phyloP scores from a whole-genome alignment of 2,329 filamentous ascomycete genomes.

The Cercospora zeae-maydis region DNA sequence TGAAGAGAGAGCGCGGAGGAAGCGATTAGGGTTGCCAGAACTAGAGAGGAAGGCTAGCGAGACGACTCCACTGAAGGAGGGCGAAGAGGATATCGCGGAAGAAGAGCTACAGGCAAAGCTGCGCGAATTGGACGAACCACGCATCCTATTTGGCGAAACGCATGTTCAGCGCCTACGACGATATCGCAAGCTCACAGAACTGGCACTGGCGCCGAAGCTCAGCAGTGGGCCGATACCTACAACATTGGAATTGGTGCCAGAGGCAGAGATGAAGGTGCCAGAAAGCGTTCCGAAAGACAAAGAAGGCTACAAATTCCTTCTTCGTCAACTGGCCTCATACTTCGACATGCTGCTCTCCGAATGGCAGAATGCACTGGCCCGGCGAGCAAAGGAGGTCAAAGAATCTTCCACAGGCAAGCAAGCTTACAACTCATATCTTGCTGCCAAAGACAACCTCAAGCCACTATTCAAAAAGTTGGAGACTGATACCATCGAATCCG shows the following conservation, averaged over 20 bases:
- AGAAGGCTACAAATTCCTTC: constrained; percentile 67
- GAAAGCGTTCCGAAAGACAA: constrained; percentile 59
- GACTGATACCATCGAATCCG: constrained; percentile 70
- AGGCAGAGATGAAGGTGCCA: constrained; percentile 83
- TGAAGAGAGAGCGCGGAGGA: constrained; percentile 69
- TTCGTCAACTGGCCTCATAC: constrained; percentile 86
- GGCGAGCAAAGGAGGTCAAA: constrained; percentile 55
- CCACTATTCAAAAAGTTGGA: constrained; percentile 90
- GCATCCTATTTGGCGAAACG: constrained; percentile 74
- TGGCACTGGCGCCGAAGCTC: constrained; percentile 42
- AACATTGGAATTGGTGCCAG: constrained; percentile 71
- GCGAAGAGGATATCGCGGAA: constrained; percentile 63
- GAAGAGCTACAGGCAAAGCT: constrained; percentile 67
- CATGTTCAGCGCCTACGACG: constrained; percentile 66
- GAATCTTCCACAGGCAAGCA: constrained; percentile 75
- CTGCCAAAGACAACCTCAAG: constrained; percentile 81
- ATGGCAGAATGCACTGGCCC: constrained; percentile 74
- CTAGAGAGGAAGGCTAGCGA: constrained; percentile 51
- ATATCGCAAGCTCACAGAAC: constrained; percentile 60
- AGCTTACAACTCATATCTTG: constrained; percentile 79
- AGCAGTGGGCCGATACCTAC: constrained; percentile 82
- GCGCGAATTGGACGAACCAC: constrained; percentile 69
- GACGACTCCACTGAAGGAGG: constrained; percentile 29
- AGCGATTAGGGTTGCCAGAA: constrained; percentile 76
- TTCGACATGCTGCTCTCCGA: constrained; percentile 93